phyloP scores from a whole-genome alignment of 306 rosid species.

The Trifolium pratense region DNA sequence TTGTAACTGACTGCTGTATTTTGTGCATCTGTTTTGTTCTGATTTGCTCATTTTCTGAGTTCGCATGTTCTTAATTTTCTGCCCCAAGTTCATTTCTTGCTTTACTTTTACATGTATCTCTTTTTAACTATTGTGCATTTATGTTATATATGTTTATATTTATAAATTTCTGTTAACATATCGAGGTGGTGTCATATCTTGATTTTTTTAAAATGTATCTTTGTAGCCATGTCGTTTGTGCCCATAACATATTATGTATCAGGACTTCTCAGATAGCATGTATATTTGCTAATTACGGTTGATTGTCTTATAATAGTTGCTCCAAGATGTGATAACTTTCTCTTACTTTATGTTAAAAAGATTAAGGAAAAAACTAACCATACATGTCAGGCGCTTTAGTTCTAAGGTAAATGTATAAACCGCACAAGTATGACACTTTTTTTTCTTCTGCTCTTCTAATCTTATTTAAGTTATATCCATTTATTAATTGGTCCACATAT shows the following conservation, averaged over 20 bases:
- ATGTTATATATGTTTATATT: background rate
- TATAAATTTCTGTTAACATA: background rate
- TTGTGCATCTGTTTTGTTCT: background rate
- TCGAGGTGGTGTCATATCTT: background rate
- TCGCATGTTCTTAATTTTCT: background rate
- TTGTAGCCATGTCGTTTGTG: background rate
- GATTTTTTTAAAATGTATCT: background rate
- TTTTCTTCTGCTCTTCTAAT: background rate
- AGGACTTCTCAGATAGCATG: background rate
- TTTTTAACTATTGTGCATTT: background rate
- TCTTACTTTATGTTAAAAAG: background rate
- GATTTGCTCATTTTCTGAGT: background rate
- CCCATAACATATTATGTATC: background rate
- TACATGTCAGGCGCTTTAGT: background rate
- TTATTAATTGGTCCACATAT: background rate
- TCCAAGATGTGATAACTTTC: background rate
- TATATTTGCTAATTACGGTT: background rate
- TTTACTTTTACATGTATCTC: background rate
- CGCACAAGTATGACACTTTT: background rate
- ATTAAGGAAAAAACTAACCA: background rate
- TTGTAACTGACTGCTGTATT: background rate
- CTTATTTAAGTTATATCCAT: background rate
- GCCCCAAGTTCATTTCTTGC: background rate
- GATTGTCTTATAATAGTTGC: background rate
- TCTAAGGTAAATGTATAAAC: background rate